Evolutionary conservation across 2,329 filamentous ascomycete species (phyloP), one percentile per base, ranked within the genome.

Genomic region (Penicillium janthinellum): DNA sequence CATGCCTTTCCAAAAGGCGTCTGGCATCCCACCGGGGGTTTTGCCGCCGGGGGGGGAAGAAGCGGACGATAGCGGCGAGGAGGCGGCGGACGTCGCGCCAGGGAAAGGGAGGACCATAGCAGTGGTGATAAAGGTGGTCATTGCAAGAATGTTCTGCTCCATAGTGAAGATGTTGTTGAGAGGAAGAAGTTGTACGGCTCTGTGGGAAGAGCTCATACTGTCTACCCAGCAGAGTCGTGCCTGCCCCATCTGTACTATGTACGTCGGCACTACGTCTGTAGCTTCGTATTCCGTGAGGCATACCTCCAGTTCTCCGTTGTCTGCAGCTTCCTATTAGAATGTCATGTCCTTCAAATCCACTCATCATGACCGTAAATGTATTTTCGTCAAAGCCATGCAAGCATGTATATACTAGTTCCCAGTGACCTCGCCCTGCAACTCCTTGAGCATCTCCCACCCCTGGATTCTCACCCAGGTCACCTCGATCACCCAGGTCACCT

Each of bases 401-500:
- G 22, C 17, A 45, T 37, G 25, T 58, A 64, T 60, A n/a, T 62
- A 56, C 58, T 68, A 69, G 47, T 67, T 69, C 7, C 72, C 73
- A 47, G 65, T 71, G 44, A 78, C 70, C 53, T 78, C 77, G 54
- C 63, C 65, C 63, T 75, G 70, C 67, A 79, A 58, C 65, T 71
- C 71, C 65, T 76, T 78, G 62, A 79, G 64, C 20, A 69, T 63
- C 35, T 56, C 63, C 77, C 75, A 79, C 15, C 74, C 78, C 48
- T 76, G n/a, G n/a, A n/a, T n/a, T n/a, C n/a, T n/a, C n/a, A n/a
- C n/a, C n/a, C n/a, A n/a, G n/a, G n/a, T n/a, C n/a, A n/a, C n/a
- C n/a, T n/a, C n/a, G n/a, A n/a, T n/a, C n/a, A n/a, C n/a, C n/a
- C n/a, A n/a, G n/a, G n/a, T n/a, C n/a, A n/a, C n/a, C n/a, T n/a